Conservation (phyloP, 2,329 filamentous ascomycete species). For the Colletotrichum melonis region DNA sequence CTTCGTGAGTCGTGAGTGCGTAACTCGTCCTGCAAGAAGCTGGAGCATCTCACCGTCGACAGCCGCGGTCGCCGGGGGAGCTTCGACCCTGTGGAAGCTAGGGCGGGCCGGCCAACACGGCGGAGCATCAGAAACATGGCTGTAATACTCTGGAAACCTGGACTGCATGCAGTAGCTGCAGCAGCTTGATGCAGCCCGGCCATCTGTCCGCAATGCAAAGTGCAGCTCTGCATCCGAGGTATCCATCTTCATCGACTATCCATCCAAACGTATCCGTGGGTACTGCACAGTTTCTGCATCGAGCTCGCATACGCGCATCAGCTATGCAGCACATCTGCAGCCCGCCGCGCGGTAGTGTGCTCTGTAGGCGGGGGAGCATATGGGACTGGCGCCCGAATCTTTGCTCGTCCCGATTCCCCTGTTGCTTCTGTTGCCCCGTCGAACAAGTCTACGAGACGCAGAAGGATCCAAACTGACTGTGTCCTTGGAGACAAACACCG, state of each 20-base stretch:
- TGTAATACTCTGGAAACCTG: background rate
- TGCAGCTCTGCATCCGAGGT: constrained; percentile 23
- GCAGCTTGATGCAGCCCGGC: constrained; percentile 21
- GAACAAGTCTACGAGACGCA: constrained; percentile 17
- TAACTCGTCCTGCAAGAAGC: constrained; percentile 16
- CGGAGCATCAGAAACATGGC: constrained; percentile 32
- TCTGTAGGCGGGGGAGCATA: constrained; percentile 28
- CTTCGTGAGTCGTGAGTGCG: background rate
- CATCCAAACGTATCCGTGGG: background rate
- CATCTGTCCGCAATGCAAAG: constrained; percentile 26
- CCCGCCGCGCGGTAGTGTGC: constrained; percentile 1
- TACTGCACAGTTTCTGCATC: constrained; percentile 8
- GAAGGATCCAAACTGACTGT: background rate
- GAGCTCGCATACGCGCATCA: constrained; percentile 21
- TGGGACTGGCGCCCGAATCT: constrained; percentile 4
- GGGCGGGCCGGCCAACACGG: constrained; percentile 16
- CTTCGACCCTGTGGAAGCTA: background rate
- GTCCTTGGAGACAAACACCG: constrained; percentile 18
- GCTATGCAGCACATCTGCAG: constrained; percentile 28
- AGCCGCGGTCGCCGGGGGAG: constrained; percentile 14
- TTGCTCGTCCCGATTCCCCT: constrained; percentile 3
- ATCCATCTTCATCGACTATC: constrained; percentile 6
- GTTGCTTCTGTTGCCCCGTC: constrained; percentile 34
- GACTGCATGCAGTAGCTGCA: constrained; percentile 15
- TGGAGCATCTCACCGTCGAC: constrained; percentile 13